Percentiles rank a stretch among this genome's conserved stretches.
Evolutionary conservation across 2,329 filamentous ascomycete species (phyloP).

Genomic region (Zymoseptoria passerinii): DNA sequence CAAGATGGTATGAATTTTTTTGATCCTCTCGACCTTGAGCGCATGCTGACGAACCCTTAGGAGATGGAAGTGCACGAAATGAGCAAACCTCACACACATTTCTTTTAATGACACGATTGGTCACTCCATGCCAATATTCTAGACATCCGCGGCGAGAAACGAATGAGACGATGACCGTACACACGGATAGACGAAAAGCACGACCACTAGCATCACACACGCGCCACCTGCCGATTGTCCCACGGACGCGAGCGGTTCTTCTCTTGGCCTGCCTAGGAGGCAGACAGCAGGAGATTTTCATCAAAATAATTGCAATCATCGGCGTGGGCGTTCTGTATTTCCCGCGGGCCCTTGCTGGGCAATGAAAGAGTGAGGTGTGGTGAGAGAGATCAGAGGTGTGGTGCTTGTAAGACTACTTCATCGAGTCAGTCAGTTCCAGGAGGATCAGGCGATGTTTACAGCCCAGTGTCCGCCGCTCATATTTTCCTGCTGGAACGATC

Average conservation of each 20-base stretch:
- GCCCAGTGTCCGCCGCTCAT: no score
- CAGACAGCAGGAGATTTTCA: background rate
- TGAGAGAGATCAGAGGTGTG: background rate
- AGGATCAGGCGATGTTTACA: background rate
- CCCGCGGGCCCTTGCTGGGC: background rate
- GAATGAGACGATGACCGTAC: conserved; percentile 13
- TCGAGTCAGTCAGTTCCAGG: background rate
- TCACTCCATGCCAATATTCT: background rate
- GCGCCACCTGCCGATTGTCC: background rate
- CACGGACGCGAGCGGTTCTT: background rate
- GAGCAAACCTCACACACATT: conserved; percentile 99
- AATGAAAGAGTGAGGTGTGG: background rate
- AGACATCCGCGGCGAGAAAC: conserved; percentile 11
- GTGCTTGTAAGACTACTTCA: background rate
- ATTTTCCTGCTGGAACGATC: background rate
- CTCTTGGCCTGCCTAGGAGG: background rate
- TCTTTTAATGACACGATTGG: conserved; percentile 66
- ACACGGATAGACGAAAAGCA: conserved; percentile 10
- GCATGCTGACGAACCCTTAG: conserved; percentile 47
- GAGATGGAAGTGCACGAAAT: conserved; percentile 99
- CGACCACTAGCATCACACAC: conserved; percentile 1
- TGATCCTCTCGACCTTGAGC: background rate
- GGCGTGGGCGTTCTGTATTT: background rate
- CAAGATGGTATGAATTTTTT: conserved; percentile 76
- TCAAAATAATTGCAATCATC: background rate